These are phyloP conservation scores for Aspergillus sp. DNA, from an alignment of 2,329 filamentous ascomycete species.

Conservation along the genomic window DNA sequence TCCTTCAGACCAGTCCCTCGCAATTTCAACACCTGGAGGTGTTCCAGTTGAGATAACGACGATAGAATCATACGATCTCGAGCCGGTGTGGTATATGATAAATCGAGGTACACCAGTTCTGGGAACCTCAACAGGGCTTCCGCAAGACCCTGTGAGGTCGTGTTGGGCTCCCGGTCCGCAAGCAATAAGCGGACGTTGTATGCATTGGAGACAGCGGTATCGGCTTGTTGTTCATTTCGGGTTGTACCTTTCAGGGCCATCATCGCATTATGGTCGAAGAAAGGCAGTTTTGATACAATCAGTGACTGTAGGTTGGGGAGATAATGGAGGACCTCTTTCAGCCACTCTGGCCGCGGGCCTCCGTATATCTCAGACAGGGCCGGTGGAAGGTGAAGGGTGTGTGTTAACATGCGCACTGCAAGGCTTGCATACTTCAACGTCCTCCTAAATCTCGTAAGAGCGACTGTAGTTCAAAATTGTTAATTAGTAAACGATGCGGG, in stretches of 20 bases:
- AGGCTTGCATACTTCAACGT: constrained; percentile 55
- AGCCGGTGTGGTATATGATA: constrained; percentile 55
- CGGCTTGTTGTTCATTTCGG: constrained; percentile 2
- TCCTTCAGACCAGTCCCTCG: constrained; percentile 55
- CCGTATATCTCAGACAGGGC: constrained; percentile 62
- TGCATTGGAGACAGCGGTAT: constrained; percentile 15
- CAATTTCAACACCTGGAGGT: constrained; percentile 58
- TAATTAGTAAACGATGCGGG: background rate
- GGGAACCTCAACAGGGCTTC: constrained; percentile 55
- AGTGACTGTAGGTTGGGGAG: constrained; percentile 60
- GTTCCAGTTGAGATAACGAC: constrained; percentile 46
- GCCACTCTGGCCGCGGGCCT: constrained; percentile 58
- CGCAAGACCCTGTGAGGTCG: constrained; percentile 55
- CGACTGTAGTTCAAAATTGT: constrained; percentile 42
- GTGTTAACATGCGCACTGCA: constrained; percentile 56
- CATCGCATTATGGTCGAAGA: constrained; percentile 62
- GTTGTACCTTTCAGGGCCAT: constrained; percentile 45
- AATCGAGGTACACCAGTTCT: constrained; percentile 56
- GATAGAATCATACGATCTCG: constrained; percentile 51
- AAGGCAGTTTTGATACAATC: constrained; percentile 58
- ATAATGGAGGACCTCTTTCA: constrained; percentile 58
- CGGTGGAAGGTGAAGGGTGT: constrained; percentile 61
- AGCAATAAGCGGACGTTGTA: constrained; percentile 57
- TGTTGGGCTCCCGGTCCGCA: constrained; percentile 57
- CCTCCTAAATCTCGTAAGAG: constrained; percentile 59